Evolutionary conservation across 768 basidiomycete genomes (phyloP), one percentile per base, ranked within the genome.

Genomic region (Paxillus ammoniavirescens): DNA sequence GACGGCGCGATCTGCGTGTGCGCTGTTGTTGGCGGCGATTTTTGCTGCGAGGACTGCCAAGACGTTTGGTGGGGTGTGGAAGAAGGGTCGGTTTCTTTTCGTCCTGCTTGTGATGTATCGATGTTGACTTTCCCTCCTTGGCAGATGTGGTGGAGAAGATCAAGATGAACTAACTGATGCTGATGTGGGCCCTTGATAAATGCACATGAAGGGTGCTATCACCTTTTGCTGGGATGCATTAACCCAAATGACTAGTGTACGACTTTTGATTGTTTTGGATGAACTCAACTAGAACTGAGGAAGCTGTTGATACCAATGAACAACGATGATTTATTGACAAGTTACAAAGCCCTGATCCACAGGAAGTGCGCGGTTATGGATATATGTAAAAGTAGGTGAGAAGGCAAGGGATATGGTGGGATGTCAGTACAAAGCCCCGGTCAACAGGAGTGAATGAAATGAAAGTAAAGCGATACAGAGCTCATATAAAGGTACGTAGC

Each of bases 1-100:
- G 62, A 76, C 74, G 6, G 91, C 91, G 10, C 75, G 90, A 12
- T 84, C 89, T 7, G 74, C 84, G 17, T 93, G 91, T 66, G 86
- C 87, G 30, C 53, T 86, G 13, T 63, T 93, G 1, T 74, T 93
- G 15, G 75, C 79, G 12, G 73, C 62, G 0, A 60, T 92, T 38
- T 93, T 94, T 59, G 67, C 77, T 1, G 75, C 76, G 31, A 75
- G 92, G 36, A 81, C 89, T 2, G 74, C 82, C 42, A 86, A 80
- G 73, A 90, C 85, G 59, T 88, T 86, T 60, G 71, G 73, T 14
- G 58, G 61, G 40, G 37, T 54, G 18, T 56, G 54, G 18, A 54
- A 49, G 49, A 59, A 30, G 50, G 58, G 68, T 69, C 46, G 15
- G 58, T 49, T 17, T 12, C 5, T 31, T 17, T 17, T 17, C 12